Evolutionary conservation across 495 filamentous ascomycete genomes (phyloP).

Genomic region (Penicillium bovifimosum): DNA sequence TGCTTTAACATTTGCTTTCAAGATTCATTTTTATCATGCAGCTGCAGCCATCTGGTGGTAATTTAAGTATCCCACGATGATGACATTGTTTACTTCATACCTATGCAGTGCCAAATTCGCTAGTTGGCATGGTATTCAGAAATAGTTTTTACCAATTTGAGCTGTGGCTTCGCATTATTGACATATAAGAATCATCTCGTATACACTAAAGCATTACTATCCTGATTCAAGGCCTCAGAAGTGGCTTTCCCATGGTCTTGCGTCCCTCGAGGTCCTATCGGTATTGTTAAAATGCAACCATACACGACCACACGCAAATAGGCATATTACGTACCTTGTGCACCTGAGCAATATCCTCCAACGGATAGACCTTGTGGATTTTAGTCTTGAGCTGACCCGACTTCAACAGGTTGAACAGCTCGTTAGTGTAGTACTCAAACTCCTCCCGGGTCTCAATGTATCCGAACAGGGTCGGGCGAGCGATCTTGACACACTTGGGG

Average conservation of each 20-base stretch:
- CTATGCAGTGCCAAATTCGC: neutral
- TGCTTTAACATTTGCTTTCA: too few relatives aligned
- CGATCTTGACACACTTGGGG: conserved; percentile 74
- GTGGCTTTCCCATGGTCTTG: conserved; percentile 74
- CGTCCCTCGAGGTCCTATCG: conserved; percentile 70
- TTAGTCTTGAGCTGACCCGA: conserved; percentile 64
- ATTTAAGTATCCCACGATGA: too few relatives aligned
- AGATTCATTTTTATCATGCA: too few relatives aligned
- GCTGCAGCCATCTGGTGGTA: neutral
- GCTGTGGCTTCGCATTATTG: neutral
- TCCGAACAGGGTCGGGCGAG: conserved; percentile 66
- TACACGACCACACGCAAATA: neutral
- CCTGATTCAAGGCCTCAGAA: conserved; percentile 31
- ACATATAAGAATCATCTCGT: neutral
- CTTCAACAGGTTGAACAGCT: conserved; percentile 67
- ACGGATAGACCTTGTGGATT: conserved; percentile 77
- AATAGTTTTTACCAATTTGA: neutral
- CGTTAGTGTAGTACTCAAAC: conserved; percentile 61
- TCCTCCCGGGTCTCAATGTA: conserved; percentile 78
- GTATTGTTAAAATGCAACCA: conserved; percentile 4
- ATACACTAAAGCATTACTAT: neutral
- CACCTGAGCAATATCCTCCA: conserved; percentile 68
- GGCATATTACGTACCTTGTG: conserved; percentile 47
- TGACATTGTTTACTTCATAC: neutral
- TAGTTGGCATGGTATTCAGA: neutral